These are phyloP conservation scores for Talaromyces stipitatus DNA, from an alignment of 495 filamentous ascomycete genomes.

Conservation along the genomic window DNA sequence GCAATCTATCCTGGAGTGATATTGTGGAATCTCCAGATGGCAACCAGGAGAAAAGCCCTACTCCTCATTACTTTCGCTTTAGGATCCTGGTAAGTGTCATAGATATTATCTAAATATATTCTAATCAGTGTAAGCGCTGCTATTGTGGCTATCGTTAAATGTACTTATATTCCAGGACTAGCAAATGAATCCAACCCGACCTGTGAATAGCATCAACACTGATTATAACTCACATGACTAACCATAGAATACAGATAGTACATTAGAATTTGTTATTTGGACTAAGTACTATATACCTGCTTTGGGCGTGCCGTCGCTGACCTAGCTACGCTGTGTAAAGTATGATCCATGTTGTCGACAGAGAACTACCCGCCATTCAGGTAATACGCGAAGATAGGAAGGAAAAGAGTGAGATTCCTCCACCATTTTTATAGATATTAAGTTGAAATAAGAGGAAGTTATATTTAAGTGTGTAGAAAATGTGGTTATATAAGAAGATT, in stretches of 20 bases:
- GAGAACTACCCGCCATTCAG: too few relatives aligned
- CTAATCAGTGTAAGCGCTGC: conserved; percentile 9
- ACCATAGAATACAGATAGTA: conserved; percentile 13
- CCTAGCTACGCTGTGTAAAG: too few relatives aligned
- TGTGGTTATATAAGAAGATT: too few relatives aligned
- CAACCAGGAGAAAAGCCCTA: conserved; percentile 34
- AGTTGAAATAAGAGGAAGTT: too few relatives aligned
- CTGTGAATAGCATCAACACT: conserved; percentile 18
- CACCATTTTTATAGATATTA: too few relatives aligned
- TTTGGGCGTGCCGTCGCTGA: too few relatives aligned
- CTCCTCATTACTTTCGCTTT: conserved; percentile 33
- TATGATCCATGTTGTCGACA: too few relatives aligned
- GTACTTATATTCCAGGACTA: conserved; percentile 28
- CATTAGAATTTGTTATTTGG: conserved; percentile 35
- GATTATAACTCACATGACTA: neutral
- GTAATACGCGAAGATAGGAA: too few relatives aligned
- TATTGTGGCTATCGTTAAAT: conserved; percentile 29
- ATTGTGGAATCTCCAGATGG: conserved; percentile 35
- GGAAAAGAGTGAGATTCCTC: too few relatives aligned
- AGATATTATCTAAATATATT: neutral
- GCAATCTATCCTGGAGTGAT: conserved; percentile 37
- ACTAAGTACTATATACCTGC: too few relatives aligned
- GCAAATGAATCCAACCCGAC: conserved; percentile 28
- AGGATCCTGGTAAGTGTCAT: conserved; percentile 18
- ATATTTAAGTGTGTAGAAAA: too few relatives aligned